These are phyloP conservation scores for Aspergillus niger DNA, from an alignment of 2,329 filamentous ascomycete species.

Conservation along the genomic window DNA sequence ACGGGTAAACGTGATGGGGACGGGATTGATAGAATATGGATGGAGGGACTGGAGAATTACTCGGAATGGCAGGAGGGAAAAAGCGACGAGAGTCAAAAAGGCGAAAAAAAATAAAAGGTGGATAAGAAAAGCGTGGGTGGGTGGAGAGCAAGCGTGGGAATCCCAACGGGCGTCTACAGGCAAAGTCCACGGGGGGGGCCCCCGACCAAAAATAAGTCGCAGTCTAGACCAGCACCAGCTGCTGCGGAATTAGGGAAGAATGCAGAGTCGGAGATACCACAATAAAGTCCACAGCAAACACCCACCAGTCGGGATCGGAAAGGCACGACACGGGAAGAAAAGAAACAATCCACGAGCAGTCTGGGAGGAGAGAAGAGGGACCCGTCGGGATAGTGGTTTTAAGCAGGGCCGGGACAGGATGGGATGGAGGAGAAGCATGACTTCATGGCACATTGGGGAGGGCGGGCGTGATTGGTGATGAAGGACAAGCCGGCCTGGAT, in stretches of 20 bases:
- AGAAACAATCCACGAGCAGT: too few species aligned
- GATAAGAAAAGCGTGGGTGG: neutral
- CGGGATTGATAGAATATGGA: too few species aligned
- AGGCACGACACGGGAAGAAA: too few species aligned
- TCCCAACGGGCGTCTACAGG: neutral
- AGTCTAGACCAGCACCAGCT: slow-evolving; percentile 14
- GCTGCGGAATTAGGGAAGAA: neutral
- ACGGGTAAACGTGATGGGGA: neutral
- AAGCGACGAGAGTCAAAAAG: neutral
- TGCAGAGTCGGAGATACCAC: neutral
- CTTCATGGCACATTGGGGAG: too few species aligned
- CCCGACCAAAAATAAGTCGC: slow-evolving; percentile 19
- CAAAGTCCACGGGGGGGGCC: neutral
- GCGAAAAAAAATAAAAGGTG: slow-evolving; percentile 2
- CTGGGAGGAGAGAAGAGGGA: too few species aligned
- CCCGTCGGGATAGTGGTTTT: too few species aligned
- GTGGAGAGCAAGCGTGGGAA: slow-evolving; percentile 3
- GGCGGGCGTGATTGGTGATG: too few species aligned
- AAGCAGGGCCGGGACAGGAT: too few species aligned
- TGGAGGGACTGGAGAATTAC: too few species aligned
- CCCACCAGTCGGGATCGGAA: too few species aligned
- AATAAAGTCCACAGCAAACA: neutral
- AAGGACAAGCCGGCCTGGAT: neutral
- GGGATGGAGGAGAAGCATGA: too few species aligned
- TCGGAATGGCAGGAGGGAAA: too few species aligned